Evolutionary conservation across 768 basidiomycete genomes (phyloP), one percentile per base, ranked within the genome.

Genomic region (Mrakia gelida): DNA sequence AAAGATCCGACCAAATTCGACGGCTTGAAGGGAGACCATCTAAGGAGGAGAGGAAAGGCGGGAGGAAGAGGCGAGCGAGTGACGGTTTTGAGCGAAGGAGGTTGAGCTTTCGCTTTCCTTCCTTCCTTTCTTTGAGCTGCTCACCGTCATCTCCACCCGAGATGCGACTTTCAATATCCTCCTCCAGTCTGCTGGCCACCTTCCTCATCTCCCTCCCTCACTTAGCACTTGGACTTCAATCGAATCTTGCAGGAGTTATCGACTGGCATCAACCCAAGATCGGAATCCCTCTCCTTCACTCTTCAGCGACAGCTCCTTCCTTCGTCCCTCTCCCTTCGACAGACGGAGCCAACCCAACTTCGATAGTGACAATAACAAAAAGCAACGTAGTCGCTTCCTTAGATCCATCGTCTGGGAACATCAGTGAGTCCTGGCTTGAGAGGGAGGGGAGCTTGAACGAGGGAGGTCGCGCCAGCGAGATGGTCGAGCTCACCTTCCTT

Each of bases 191-290:
- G 4, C 18, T 41, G 34, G 65, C 38, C 3, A 10, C 65, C 32
- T 10, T 41, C 15, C 65, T 68, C 15, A 16, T 68, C 15, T 68
- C 65, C 38, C 21, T 68, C 1, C 65, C 65, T 16, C 38, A 21
- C 6, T 30, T 68, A 4, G 34, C 16, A 16, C 18, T 6, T 9
- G 82, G 82, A 0, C 72, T 84, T 18, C 81, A 82, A 72, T 81
- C 80, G 23, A 81, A 82, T 45, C 79, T 84, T 10, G 84, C 84
- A 2, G 84, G 84, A 30, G 81, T 84, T 38, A 88, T 95, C 65
- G 94, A 96, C 86, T 98, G 95, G 95, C 88, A 97, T 84, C 92
- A 89, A 81, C 84, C 87, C 21, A 88, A 91, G 41, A 86, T 93
- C 75, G 95, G 95, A 23, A 88, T 91, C 6, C 92, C 93, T 0